Evolutionary conservation across 371 early-diverging fungal genomes (phyloP).

Genomic region (Syncephalastrum monosporum): DNA sequence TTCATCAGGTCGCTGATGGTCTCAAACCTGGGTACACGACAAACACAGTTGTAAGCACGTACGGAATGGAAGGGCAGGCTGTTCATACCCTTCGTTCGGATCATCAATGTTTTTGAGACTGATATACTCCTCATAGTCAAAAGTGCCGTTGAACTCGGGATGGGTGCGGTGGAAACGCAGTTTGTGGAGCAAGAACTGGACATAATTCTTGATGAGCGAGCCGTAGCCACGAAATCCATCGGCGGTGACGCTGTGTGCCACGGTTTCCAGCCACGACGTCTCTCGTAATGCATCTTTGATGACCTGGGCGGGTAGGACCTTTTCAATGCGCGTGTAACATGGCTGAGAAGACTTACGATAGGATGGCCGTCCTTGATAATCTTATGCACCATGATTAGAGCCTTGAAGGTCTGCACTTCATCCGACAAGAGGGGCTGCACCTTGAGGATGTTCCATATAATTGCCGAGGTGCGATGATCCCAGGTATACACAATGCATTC

Average conservation of each 20-base stretch:
- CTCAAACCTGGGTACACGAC: conserved; percentile 63
- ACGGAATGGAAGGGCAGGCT: no score
- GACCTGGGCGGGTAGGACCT: conserved; percentile 31
- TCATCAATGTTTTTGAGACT: conserved; percentile 90
- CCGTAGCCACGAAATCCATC: conserved; percentile 78
- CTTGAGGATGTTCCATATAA: conserved; percentile 88
- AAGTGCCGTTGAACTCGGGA: conserved; percentile 91
- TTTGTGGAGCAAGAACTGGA: conserved; percentile 85
- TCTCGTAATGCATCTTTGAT: conserved; percentile 76
- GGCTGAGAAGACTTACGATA: conserved; percentile 40
- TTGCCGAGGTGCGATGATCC: conserved; percentile 84
- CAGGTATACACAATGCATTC: conserved; percentile 91
- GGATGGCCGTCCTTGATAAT: conserved; percentile 92
- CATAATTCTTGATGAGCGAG: conserved; percentile 85
- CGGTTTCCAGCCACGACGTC: conserved; percentile 63
- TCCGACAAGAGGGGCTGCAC: conserved; percentile 84
- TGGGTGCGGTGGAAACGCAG: conserved; percentile 90
- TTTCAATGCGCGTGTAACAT: background rate
- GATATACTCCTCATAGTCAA: conserved; percentile 96
- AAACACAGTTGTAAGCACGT: no score
- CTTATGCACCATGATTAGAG: conserved; percentile 92
- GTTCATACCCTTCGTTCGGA: conserved; percentile 89
- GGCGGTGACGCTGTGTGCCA: conserved; percentile 59
- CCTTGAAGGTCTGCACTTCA: conserved; percentile 94
- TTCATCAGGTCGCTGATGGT: conserved; percentile 91